Evolutionary conservation across 345 rosid species (phyloP).

Genomic region (Hirschfeldia incana): DNA sequence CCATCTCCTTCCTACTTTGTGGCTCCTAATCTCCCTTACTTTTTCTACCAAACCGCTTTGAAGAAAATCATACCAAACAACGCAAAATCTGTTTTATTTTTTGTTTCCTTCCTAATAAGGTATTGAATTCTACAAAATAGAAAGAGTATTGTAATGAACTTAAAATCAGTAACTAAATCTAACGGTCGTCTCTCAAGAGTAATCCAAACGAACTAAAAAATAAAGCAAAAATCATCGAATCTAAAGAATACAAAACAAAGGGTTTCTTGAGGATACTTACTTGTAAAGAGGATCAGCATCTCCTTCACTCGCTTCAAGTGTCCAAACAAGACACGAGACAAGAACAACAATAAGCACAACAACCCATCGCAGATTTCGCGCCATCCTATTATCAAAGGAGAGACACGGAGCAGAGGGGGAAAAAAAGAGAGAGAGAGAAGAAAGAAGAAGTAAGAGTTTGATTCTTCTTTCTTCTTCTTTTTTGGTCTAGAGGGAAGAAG

Average conservation of each 20-base stretch:
- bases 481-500: not conserved
- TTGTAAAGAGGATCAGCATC: slow-evolving; percentile 86
- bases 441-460: not conserved
- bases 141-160: not conserved
- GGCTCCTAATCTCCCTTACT: slow-evolving; percentile 8
- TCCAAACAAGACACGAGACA: slow-evolving; percentile 36
- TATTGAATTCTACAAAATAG: not conserved
- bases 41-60: slow-evolving; percentile 1
- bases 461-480: not conserved
- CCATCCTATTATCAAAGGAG: slow-evolving; percentile 31
- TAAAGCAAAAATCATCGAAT: not conserved
- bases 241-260: slow-evolving; percentile 2
- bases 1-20: slow-evolving; percentile 19
- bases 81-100: not conserved
- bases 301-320: slow-evolving; percentile 66
- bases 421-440: not conserved
- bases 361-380: slow-evolving; percentile 39
- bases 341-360: slow-evolving; percentile 38
- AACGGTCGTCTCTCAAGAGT: slow-evolving; percentile 18
- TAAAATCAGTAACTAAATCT: not conserved
- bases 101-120: not conserved
- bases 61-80: slow-evolving; percentile 12
- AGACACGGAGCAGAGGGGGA: not conserved
- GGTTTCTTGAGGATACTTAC: slow-evolving; percentile 39
- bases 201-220: not conserved